Evolutionary conservation across 306 rosid species (phyloP), one percentile per base, ranked within the genome.

Genomic region (Parietaria judaica): DNA sequence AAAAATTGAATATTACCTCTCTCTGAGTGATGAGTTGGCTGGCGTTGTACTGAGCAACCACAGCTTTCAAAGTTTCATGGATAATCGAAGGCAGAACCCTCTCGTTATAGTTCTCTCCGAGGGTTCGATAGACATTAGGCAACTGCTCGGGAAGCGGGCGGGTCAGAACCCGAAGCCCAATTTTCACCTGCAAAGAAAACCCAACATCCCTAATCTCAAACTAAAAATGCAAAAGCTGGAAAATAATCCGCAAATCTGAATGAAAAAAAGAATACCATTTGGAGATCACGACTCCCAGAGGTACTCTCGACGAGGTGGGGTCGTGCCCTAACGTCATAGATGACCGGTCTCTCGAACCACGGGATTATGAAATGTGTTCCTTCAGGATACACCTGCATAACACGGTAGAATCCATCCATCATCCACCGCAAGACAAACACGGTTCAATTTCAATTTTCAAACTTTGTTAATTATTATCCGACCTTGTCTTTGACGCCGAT

Each of bases 11-110:
- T 38, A 4, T 66, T 63, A 85, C 97, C 95, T 87, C 96, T 79
- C 96, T 84, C 80, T 81, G 97, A 51, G 97, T 90, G 58, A 85
- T 76, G 58, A 90, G 97, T 74, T 87, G 96, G 73, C 97, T 85
- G 70, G 96, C 97, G 71, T 87, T 87, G 54, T 83, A 87, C 59
- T 68, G 90, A 35, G 96, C 97, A 60, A 90, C 89, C 66, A 90
- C 96, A 69, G 91, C 72, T 81, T 87, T 85, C 75, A 85, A 82
- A 78, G 97, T 87, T 78, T 87, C 95, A 46, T 90, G 87, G 47
- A 85, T 76, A 56, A 85, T 87, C 59, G 96, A 90, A 72, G 95
- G 90, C 60, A 87, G 71, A 51, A 90, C 79, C 80, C 88, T 83
- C 49, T 83, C 91, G 56, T 78, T 71, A 68, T 72, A 90, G 61